Base-by-base conservation (phyloP, 352 stramenopile genomes). In the Pythium utonaiense region DNA sequence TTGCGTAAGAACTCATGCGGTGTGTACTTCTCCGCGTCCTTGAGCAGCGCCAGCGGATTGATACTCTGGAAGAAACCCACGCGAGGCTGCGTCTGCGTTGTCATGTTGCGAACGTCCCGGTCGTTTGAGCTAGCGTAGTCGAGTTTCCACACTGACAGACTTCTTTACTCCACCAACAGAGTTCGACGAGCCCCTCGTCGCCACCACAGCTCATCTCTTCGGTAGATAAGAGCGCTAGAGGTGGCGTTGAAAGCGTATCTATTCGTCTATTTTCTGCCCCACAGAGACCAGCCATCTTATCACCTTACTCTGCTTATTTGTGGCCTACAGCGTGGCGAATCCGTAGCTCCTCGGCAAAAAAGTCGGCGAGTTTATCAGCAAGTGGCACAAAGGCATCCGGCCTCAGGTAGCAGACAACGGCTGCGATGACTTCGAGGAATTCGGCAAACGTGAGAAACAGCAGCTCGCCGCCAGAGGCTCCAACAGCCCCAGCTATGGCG, bases 1-100 rank as follows among this genome's bases (percentile, higher is more conserved):
- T 91, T 77, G 3, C 78, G 74, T 4, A 91, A 66, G 51, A 91
- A 91, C 50, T 89, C 82, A 24, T 61, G 64, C 12, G 68, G 71
- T 0, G 81, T 87, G 49, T 87, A 67, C 28, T 65, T 64, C n/a
- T 77, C 53, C 8, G 78, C 71, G 3, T 87, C 72, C n/a, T 78
- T 68, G 36, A 89, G 74, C 53, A 89, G 54, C 10, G 55, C 66
- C 16, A 88, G 66, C 1, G 80, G 77, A 31, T 89, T 88, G 8
- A 89, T 70, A 49, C 57, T 76, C 31, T 77, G 66, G 22, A 86
- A 66, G 51, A 89, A 80, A n/a, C 66, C 51, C 34, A 75, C 71
- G 5, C 49, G 12, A 58, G 57, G 75, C n/a, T 80, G 52, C 8
- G 51, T 51, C 51, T 56, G 58, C 0, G 38, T 52, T 14, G 5